Evolutionary conservation across 768 basidiomycete genomes (phyloP).

Genomic region (Mycena maculata): DNA sequence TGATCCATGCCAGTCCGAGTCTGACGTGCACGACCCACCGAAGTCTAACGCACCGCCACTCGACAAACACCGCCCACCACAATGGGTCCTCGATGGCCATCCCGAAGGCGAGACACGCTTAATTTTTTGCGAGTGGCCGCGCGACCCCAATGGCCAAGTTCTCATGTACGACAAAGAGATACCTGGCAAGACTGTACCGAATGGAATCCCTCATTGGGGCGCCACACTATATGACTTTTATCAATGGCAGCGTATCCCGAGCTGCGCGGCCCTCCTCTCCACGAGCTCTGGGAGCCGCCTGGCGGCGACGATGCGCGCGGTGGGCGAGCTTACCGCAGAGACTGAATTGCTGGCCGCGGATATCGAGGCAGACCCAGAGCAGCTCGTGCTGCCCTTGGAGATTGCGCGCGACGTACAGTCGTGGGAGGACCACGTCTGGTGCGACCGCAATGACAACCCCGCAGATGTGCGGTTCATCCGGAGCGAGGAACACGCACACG

Average conservation of each 20-base stretch:
- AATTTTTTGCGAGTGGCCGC: slow-evolving; percentile 46
- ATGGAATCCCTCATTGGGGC: slow-evolving; percentile 54
- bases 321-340: slow-evolving; percentile 48
- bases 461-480: slow-evolving; percentile 22
- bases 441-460: background rate
- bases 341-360: slow-evolving; percentile 50
- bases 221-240: slow-evolving; percentile 57
- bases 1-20: slow-evolving; percentile 40
- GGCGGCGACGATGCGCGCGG: slow-evolving; percentile 46
- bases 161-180: slow-evolving; percentile 33
- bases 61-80: slow-evolving; percentile 11
- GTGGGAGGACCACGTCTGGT: background rate
- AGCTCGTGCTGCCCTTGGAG: slow-evolving; percentile 35
- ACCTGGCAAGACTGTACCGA: slow-evolving; percentile 47
- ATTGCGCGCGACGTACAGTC: slow-evolving; percentile 42
- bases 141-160: slow-evolving; percentile 42
- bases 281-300: slow-evolving; percentile 53
- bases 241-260: slow-evolving; percentile 39
- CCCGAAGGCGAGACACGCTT: slow-evolving; percentile 34
- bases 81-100: slow-evolving; percentile 1
- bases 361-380: slow-evolving; percentile 48
- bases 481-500: background rate
- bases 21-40: slow-evolving; percentile 26
- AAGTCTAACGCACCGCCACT: background rate
- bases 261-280: slow-evolving; percentile 27